These are phyloP conservation scores for Botrytis fragariae DNA, from an alignment of 2,329 filamentous ascomycete species.

Conservation along the genomic window DNA sequence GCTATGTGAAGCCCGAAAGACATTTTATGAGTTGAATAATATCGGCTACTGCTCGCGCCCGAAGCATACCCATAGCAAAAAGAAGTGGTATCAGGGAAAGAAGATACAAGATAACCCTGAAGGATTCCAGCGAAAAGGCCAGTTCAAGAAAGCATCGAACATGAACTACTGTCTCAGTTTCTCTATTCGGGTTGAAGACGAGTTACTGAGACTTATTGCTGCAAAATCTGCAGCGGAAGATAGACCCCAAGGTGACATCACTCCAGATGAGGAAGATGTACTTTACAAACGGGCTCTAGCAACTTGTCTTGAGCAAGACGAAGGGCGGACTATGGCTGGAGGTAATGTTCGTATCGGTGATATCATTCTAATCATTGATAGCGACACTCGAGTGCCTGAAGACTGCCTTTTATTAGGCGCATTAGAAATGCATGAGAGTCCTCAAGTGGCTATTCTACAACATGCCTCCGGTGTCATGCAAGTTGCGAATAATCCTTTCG, in stretches of 20 bases:
- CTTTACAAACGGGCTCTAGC: conserved; percentile 49
- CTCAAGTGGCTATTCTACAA: conserved; percentile 69
- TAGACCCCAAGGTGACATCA: conserved; percentile 23
- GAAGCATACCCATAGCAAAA: conserved; percentile 32
- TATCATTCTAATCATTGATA: conserved; percentile 66
- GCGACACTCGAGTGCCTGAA: conserved; percentile 56
- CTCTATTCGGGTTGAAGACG: conserved; percentile 41
- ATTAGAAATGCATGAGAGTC: conserved; percentile 67
- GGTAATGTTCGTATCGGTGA: conserved; percentile 61
- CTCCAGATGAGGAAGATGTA: conserved; percentile 42
- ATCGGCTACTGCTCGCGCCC: conserved; percentile 57
- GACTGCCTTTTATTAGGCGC: conserved; percentile 43
- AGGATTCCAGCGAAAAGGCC: conserved; percentile 55
- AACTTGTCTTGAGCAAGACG: conserved; percentile 49
- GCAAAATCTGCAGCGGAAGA: conserved; percentile 7
- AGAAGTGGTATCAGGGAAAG: conserved; percentile 22
- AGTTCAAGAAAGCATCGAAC: conserved; percentile 73
- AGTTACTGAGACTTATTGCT: conserved; percentile 41
- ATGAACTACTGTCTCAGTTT: conserved; percentile 62
- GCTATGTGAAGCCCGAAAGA: conserved; percentile 44
- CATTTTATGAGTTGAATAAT: conserved; percentile 55
- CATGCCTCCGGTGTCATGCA: conserved; percentile 76
- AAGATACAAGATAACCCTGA: conserved; percentile 19
- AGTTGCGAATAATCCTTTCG: conserved; percentile 68
- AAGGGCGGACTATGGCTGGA: conserved; percentile 55